Evolutionary conservation across 768 basidiomycete species (phyloP), one percentile per base, ranked within the genome.

Genomic region (Nidularia pulvinata): DNA sequence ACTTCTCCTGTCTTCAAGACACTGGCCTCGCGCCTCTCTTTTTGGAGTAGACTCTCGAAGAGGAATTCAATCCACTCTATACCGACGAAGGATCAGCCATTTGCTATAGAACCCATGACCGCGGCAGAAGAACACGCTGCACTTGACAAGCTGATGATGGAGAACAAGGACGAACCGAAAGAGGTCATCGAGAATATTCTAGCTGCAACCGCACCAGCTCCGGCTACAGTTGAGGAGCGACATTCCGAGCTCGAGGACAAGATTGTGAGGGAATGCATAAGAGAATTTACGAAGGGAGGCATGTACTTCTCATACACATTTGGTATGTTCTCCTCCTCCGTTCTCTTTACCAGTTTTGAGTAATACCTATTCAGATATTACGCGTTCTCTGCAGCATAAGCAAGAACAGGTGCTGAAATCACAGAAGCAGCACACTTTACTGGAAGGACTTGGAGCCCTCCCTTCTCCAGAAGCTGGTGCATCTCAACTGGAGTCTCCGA

Each of bases 261-360:
- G 68, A 88, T 96, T 45, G 71, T 96, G 9, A 76, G 85, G 22
- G 91, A 95, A 67, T 86, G 85, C 51, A 76, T 93, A 33, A 78
- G 82, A 50, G 88, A 92, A 60, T 93, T 85, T 61, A 77, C 81
- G 11, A 91, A 88, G 60, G 93, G 93, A 9, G 88, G 85, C 46
- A 96, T 97, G 91, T 95, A 89, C 68, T 96, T 93, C 65, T 80
- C 92, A 0, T 89, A 93, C 67, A 85, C 80, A 54, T 94, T 93
- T 59, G 95, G 94, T 89, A 67, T 54, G 75, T 62, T 43, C 9
- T 33, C 5, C 30, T 44, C 39, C 46, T 7, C 22, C 46, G 11
- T 47, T 14, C 19, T 19, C 33, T 7, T 16, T 51, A 47, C n/a
- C 14, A 42, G 16, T 14, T 45, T 55, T 16, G 43, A 52, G 50